phyloP scores from a whole-genome alignment of 164 flowering plant genomes.

The Magnolia changhungtana region DNA sequence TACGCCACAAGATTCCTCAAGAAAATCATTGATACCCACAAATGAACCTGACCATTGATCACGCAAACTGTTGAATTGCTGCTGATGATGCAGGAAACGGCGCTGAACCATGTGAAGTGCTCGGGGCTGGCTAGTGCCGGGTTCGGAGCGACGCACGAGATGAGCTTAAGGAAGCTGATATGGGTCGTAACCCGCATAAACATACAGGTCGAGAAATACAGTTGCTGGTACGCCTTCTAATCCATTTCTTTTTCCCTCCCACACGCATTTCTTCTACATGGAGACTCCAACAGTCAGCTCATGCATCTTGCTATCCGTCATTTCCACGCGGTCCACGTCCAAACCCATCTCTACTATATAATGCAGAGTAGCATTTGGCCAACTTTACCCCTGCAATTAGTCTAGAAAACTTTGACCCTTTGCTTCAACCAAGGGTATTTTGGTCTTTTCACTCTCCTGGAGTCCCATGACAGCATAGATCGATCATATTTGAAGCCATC shows the following conservation, averaged over 20 bases:
- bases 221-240: slow-evolving; percentile 48
- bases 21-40: no score
- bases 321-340: no score
- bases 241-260: neutral
- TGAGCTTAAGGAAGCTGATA: slow-evolving; percentile 67
- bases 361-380: neutral
- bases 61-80: neutral
- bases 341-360: neutral
- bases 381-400: no score
- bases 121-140: slow-evolving; percentile 70
- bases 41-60: no score
- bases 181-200: slow-evolving; percentile 81
- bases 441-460: no score
- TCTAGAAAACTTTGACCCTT: no score
- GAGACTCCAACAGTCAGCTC: no score
- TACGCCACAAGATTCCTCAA: no score
- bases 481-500: no score
- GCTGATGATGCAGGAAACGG: slow-evolving; percentile 54
- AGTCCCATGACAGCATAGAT: no score
- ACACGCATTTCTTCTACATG: neutral
- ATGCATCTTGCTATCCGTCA: no score
- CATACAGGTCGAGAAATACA: slow-evolving; percentile 60
- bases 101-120: slow-evolving; percentile 62
- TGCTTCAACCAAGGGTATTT: no score
- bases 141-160: slow-evolving; percentile 73